These are phyloP conservation scores for Breynia disticha DNA, from an alignment of 441 rosid genomes.

Conservation along the genomic window DNA sequence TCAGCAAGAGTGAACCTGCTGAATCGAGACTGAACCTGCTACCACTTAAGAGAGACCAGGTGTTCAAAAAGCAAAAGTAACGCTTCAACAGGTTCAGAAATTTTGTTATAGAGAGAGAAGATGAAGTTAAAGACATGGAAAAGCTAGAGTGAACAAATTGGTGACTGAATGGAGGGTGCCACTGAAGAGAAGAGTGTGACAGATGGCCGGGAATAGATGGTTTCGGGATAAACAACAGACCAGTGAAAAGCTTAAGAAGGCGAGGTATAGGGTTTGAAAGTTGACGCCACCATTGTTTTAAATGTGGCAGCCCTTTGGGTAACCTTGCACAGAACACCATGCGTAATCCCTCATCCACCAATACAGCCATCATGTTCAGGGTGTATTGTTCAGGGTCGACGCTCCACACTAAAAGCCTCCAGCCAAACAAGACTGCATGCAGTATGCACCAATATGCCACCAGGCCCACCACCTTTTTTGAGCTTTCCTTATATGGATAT, in stretches of 20 bases:
- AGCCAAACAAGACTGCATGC: no score
- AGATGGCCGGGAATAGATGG: constrained; percentile 37
- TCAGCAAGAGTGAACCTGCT: constrained; percentile 8
- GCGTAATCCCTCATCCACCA: background rate
- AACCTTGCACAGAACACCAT: constrained; percentile 19
- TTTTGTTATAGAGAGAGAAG: constrained; percentile 17
- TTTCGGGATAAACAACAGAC: constrained; percentile 44
- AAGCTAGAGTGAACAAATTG: constrained; percentile 2
- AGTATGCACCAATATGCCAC: no score
- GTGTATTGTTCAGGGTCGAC: no score
- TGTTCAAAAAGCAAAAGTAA: constrained; percentile 29
- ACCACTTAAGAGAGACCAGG: constrained; percentile 23
- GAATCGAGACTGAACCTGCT: constrained; percentile 16
- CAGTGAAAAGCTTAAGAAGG: constrained; percentile 25
- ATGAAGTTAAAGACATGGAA: constrained; percentile 18
- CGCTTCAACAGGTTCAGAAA: constrained; percentile 22
- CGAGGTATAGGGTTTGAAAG: constrained; percentile 12
- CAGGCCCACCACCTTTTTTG: no score
- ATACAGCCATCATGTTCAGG: no score
- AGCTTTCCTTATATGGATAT: no score
- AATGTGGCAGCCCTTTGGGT: constrained; percentile 17
- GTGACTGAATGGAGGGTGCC: constrained; percentile 8
- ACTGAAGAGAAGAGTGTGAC: constrained; percentile 24
- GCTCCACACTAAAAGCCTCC: no score
- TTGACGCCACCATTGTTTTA: constrained; percentile 31